Evolutionary conservation across 1,139 yeast species (phyloP).

Genomic region (Taiozyma sp.): DNA sequence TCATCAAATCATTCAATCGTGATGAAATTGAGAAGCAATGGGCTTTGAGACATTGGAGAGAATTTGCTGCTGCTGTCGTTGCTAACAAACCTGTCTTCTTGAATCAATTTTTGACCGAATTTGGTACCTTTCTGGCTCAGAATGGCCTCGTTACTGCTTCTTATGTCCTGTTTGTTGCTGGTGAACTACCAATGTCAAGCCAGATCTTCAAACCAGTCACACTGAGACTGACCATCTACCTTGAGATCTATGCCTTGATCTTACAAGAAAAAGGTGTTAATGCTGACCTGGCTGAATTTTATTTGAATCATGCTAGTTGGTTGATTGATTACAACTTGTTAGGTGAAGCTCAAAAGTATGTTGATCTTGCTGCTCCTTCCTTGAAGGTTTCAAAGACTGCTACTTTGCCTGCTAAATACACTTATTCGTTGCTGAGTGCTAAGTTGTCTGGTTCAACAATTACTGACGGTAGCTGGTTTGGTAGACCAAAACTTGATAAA

Average conservation of each 20-base stretch:
- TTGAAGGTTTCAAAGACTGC: constrained; percentile 42
- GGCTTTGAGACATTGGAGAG: constrained; percentile 50
- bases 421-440: constrained; percentile 37
- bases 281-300: constrained; percentile 45
- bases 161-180: constrained; percentile 43
- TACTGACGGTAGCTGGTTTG: constrained; percentile 42
- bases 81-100: constrained; percentile 36
- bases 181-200: constrained; percentile 42
- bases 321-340: constrained; percentile 60
- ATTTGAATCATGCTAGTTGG: constrained; percentile 56
- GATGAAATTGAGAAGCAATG: constrained; percentile 42
- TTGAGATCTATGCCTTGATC: constrained; percentile 71
- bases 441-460: constrained; percentile 42
- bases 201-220: constrained; percentile 12
- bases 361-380: constrained; percentile 45
- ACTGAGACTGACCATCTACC: constrained; percentile 43
- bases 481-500: constrained; percentile 76
- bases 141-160: constrained; percentile 37
- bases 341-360: constrained; percentile 54
- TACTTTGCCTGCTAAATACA: constrained; percentile 29
- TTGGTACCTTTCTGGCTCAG: constrained; percentile 47
- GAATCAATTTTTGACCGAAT: constrained; percentile 44
- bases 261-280: constrained; percentile 30
- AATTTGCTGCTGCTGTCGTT: constrained; percentile 41
- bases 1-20: constrained; percentile 43